Evolutionary conservation across 1,139 yeast species (phyloP), one percentile per base, ranked within the genome.

Genomic region (Yamadazyma dushanensis): DNA sequence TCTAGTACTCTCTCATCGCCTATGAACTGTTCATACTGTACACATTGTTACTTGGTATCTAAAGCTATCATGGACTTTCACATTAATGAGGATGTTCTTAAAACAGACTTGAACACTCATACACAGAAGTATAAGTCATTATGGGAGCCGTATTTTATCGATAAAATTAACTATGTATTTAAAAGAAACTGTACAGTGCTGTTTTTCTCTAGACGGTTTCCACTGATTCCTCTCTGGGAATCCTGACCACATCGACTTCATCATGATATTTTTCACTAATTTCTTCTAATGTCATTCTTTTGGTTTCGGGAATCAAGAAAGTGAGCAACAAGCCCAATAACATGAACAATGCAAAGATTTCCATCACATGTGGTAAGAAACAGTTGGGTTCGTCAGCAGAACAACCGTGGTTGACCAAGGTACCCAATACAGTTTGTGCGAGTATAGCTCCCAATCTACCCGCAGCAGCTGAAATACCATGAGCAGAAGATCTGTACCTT

Each of bases 371-470:
- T 37, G 88, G 86, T 58, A 87, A 76, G 81, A 77, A 87, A 78
- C 95, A 87, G 66, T 80, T 78, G 34, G 55, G 53, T 40, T 73
- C 59, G 41, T 70, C 72, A 31, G 70, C 65, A 29, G 83, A 65
- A 78, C 95, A 87, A 48, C 78, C 75, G 63, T 83, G 90, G 71
- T 83, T 71, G 42, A 83, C 75, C 54, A 87, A 76, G 46, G 95
- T 86, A 72, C 96, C 96, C 51, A 88, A 63, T 61, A 85, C 83
- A 44, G 95, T 83, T 68, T 89, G 94, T 25, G 97, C 97, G 67
- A 92, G 78, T 50, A 92, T 87, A 43, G 98, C 97, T 71, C 98
- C 98, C 48, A 86, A 73, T 70, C 92, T 92, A 76, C 98, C 98
- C 35, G 80, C 61, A 37, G 96, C 97, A 48, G 98, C 98, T 50